Conservation (phyloP, 257 asterid species). For the Solanum arcanum region DNA sequence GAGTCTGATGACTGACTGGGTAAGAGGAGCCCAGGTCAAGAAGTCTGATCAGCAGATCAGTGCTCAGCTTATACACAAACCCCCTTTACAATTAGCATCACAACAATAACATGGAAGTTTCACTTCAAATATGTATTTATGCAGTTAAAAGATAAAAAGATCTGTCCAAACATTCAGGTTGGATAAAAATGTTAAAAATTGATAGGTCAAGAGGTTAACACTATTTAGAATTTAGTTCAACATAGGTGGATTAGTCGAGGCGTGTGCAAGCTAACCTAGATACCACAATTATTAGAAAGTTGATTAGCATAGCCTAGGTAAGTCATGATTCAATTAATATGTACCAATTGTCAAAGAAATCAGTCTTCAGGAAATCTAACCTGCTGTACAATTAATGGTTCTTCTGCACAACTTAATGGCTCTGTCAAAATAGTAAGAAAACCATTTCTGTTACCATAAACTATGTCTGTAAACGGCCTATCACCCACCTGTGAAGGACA, state of each 20-base stretch:
- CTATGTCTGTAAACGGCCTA: slow-evolving; percentile 89
- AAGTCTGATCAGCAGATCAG: background rate
- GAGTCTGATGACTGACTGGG: background rate
- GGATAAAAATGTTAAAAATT: background rate
- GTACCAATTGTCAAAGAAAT: background rate
- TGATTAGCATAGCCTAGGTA: background rate
- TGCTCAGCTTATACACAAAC: background rate
- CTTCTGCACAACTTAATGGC: slow-evolving; percentile 70
- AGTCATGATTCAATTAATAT: background rate
- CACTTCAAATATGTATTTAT: background rate
- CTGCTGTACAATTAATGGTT: slow-evolving; percentile 80
- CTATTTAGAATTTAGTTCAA: background rate
- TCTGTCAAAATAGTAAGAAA: slow-evolving; percentile 78
- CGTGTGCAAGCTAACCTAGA: background rate
- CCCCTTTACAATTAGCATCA: background rate
- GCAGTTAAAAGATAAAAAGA: background rate
- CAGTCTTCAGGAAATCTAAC: slow-evolving; percentile 15
- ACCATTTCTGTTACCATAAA: slow-evolving; percentile 79
- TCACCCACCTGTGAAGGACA: slow-evolving; percentile 75
- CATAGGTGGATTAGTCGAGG: background rate
- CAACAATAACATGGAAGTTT: background rate
- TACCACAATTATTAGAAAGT: background rate
- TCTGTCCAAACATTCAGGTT: background rate
- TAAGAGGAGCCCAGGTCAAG: background rate
- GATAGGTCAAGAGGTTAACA: background rate